Percentiles rank a stretch among this genome's conserved stretches.
Conservation (phyloP, 2,329 filamentous ascomycete genomes). For the Exophiala lecanii-corni region DNA sequence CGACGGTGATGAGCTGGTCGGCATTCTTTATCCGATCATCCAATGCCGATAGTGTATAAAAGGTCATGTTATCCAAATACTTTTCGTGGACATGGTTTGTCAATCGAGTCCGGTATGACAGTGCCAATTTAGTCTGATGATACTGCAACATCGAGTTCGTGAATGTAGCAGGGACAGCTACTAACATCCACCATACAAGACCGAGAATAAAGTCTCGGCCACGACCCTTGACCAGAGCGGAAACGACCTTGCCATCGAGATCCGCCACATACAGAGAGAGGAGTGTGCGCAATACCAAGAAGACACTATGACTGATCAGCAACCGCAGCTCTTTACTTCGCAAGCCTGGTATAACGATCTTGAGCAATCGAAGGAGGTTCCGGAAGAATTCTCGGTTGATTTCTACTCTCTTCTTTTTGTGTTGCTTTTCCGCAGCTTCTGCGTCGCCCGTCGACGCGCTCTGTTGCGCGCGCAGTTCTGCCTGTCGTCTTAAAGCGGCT, state of each 20-base stretch:
- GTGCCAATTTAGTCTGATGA: slow-evolving; percentile 88
- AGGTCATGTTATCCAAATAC: slow-evolving; percentile 95
- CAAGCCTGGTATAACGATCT: slow-evolving; percentile 87
- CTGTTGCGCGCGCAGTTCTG: slow-evolving; percentile 54
- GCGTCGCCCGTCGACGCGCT: slow-evolving; percentile 36
- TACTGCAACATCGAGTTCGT: slow-evolving; percentile 99
- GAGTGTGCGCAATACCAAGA: slow-evolving; percentile 81
- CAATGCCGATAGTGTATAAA: slow-evolving; percentile 90
- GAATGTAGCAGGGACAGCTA: slow-evolving; percentile 92
- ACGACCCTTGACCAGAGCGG: slow-evolving; percentile 83
- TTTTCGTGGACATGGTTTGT: slow-evolving; percentile 95
- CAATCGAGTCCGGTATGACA: slow-evolving; percentile 86
- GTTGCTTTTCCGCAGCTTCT: slow-evolving; percentile 29
- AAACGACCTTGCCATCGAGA: slow-evolving; percentile 89
- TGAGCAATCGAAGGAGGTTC: slow-evolving; percentile 70
- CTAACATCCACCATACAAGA: slow-evolving; percentile 97
- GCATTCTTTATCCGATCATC: slow-evolving; percentile 98
- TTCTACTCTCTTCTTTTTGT: slow-evolving; percentile 72
- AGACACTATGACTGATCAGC: slow-evolving; percentile 86
- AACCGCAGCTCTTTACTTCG: slow-evolving; percentile 81
- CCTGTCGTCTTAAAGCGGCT: slow-evolving; percentile 67
- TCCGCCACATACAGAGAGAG: slow-evolving; percentile 92
- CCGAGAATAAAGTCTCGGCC: slow-evolving; percentile 84
- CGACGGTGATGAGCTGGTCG: slow-evolving; percentile 93
- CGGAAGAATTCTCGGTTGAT: slow-evolving; percentile 83